Percentiles rank a stretch among this genome's conserved stretches.
These are phyloP conservation scores for Kluyveromyces starmeri DNA, from an alignment of 805 yeast genomes.

Conservation along the genomic window DNA sequence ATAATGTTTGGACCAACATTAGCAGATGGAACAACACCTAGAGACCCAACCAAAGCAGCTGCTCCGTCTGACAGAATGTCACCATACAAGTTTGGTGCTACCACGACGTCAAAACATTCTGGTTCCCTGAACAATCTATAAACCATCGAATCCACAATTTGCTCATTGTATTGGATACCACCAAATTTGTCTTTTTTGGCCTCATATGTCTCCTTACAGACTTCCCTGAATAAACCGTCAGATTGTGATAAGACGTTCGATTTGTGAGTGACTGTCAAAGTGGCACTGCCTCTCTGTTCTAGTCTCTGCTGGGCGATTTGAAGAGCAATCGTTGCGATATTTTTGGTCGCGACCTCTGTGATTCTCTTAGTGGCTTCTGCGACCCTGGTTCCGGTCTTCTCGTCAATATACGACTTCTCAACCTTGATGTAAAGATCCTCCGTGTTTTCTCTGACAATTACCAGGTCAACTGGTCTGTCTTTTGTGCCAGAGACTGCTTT, in stretches of 20 bases:
- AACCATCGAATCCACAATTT: conserved; percentile 98
- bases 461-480: conserved; percentile 91
- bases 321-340: conserved; percentile 84
- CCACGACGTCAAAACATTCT: conserved; percentile 92
- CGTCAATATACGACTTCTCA: conserved; percentile 59
- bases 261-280: conserved; percentile 87
- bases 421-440: conserved; percentile 96
- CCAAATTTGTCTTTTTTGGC: conserved; percentile 49
- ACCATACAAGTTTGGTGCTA: conserved; percentile 97
- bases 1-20: conserved; percentile 95
- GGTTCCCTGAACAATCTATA: conserved; percentile 99
- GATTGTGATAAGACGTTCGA: conserved; percentile 87
- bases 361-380: conserved; percentile 98
- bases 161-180: conserved; percentile 71
- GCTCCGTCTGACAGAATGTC: conserved; percentile 97
- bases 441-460: conserved; percentile 96
- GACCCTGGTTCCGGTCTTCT: conserved; percentile 74
- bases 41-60: conserved; percentile 94
- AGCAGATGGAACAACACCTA: conserved; percentile 97
- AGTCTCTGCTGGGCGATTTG: conserved; percentile 90
- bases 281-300: conserved; percentile 53
- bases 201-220: conserved; percentile 39
- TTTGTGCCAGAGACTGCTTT: conserved; percentile 73
- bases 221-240: conserved; percentile 95
- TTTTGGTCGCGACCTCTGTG: conserved; percentile 74